Evolutionary conservation across 2,329 filamentous ascomycete species (phyloP).

Genomic region (Penicillium palitans): DNA sequence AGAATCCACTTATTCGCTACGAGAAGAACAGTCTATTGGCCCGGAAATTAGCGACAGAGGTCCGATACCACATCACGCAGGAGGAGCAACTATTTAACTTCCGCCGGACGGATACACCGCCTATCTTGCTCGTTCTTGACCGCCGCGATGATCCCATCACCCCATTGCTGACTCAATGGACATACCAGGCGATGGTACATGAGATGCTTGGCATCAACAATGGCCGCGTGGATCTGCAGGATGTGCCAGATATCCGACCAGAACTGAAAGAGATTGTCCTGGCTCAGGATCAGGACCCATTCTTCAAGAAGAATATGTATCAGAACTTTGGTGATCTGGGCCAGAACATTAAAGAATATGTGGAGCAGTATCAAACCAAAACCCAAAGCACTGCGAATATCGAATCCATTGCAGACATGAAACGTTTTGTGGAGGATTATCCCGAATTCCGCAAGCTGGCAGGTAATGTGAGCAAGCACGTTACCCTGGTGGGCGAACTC

Average conservation of each 20-base stretch:
- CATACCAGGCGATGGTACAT: constrained; percentile 99
- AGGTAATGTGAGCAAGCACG: constrained; percentile 97
- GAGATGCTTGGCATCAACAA: constrained; percentile 92
- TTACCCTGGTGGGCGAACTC: constrained; percentile 90
- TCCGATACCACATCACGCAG: constrained; percentile 89
- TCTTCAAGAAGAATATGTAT: constrained; percentile 99
- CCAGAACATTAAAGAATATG: constrained; percentile 97
- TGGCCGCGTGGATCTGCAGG: constrained; percentile 84
- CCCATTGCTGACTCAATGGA: constrained; percentile 94
- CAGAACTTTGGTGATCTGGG: constrained; percentile 95
- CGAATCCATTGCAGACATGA: constrained; percentile 98
- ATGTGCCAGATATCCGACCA: constrained; percentile 78
- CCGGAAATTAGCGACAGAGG: constrained; percentile 89
- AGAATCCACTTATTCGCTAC: constrained; percentile 92
- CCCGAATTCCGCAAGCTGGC: constrained; percentile 96
- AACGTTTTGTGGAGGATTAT: constrained; percentile 98
- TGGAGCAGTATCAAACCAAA: constrained; percentile 96
- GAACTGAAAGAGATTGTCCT: constrained; percentile 93
- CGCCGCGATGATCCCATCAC: constrained; percentile 93
- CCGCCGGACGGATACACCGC: constrained; percentile 88
- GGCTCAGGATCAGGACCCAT: constrained; percentile 95
- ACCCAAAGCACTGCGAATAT: constrained; percentile 96
- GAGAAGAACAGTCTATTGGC: constrained; percentile 86
- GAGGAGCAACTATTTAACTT: constrained; percentile 98
- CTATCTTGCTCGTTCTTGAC: constrained; percentile 86